These are phyloP conservation scores for Conoideocrella luteorostrata DNA, from an alignment of 2,329 filamentous ascomycete species.

Conservation along the genomic window DNA sequence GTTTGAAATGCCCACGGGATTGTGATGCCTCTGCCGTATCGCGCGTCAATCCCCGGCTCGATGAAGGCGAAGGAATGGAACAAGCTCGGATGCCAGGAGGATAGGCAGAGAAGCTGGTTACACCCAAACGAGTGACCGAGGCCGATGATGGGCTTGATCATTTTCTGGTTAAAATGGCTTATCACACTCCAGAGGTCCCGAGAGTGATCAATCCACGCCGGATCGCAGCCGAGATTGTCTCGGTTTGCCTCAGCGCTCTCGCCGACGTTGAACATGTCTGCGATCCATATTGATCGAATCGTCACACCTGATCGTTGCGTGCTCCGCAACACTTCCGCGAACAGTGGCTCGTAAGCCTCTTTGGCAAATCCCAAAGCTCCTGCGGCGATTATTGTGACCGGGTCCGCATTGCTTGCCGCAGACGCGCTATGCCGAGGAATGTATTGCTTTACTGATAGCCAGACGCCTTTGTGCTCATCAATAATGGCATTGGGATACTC, in stretches of 20 bases:
- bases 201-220: conserved; percentile 7
- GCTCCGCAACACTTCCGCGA: background rate
- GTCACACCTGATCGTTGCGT: background rate
- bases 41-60: conserved; percentile 4
- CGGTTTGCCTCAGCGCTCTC: conserved; percentile 4
- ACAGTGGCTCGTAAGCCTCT: conserved; percentile 4
- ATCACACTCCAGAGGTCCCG: conserved; percentile 6
- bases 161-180: background rate
- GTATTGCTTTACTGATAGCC: conserved; percentile 5
- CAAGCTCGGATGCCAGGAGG: conserved; percentile 5
- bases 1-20: conserved; percentile 4
- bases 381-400: conserved; percentile 3
- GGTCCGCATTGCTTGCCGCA: background rate
- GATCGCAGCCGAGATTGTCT: conserved; percentile 6
- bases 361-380: conserved; percentile 2
- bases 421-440: background rate
- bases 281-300: conserved; percentile 4
- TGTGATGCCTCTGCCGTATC: conserved; percentile 3
- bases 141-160: conserved; percentile 5
- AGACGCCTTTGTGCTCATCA: background rate
- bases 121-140: conserved; percentile 7
- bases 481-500: conserved; percentile 5
- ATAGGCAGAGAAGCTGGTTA: conserved; percentile 7
- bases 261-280: conserved; percentile 6
- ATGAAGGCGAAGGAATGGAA: conserved; percentile 8